A percentile compares a stretch with the other conserved stretches of the same genome.
Conservation (phyloP, 2,329 filamentous ascomycete species). For the Nigrograna mackinnonii region DNA sequence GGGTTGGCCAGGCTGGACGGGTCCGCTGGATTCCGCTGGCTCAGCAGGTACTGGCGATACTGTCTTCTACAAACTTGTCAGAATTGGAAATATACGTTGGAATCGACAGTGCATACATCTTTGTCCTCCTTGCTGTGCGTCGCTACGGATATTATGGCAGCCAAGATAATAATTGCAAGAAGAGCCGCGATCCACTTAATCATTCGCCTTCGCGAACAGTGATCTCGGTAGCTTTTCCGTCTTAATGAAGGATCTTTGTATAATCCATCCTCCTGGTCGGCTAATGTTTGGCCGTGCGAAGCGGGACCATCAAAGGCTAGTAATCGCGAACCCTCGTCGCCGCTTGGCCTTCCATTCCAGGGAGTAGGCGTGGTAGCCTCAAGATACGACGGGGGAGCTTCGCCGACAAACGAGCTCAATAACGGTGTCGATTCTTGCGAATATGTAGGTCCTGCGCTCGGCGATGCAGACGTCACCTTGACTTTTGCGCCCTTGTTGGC, state of each 20-base stretch:
- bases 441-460: conserved; percentile 12
- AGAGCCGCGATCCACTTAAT: conserved; percentile 22
- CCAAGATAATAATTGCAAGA: conserved; percentile 23
- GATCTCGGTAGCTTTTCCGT: conserved; percentile 18
- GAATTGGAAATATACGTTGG: not conserved
- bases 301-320: conserved; percentile 17
- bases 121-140: conserved; percentile 19
- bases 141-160: conserved; percentile 23
- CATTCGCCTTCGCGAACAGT: conserved; percentile 23
- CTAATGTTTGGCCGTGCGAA: too few species aligned
- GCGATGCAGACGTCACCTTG: conserved; percentile 13
- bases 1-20: conserved; percentile 3
- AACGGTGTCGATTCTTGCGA: conserved; percentile 24
- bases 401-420: conserved; percentile 25
- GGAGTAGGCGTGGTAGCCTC: conserved; percentile 39
- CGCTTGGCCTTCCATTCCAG: conserved; percentile 27
- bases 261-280: conserved; percentile 1
- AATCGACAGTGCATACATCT: conserved; percentile 17
- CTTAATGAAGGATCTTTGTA: conserved; percentile 29
- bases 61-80: conserved; percentile 12
- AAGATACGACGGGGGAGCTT: conserved; percentile 30
- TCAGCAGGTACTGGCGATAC: conserved; percentile 16
- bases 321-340: conserved; percentile 33
- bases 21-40: conserved; percentile 8
- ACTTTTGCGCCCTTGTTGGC: conserved; percentile 29